These are phyloP conservation scores for Pythium utonaiense DNA, from an alignment of 352 stramenopile genomes.

Conservation along the genomic window DNA sequence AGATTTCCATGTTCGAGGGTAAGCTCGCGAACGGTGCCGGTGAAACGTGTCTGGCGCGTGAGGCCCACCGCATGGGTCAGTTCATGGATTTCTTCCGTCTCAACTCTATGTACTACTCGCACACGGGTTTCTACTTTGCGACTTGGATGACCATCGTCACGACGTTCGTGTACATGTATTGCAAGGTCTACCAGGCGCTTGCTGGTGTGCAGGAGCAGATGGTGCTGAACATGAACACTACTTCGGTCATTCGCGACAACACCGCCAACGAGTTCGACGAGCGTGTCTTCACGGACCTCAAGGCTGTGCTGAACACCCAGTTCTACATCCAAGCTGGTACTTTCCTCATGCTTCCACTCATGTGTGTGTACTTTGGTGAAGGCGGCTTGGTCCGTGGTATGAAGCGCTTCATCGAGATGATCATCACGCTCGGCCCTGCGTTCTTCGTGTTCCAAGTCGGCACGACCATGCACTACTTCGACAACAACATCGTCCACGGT, in stretches of 20 bases:
- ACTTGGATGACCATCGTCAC: conserved; percentile 89
- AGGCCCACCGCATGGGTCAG: conserved; percentile 82
- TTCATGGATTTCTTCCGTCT: conserved; percentile 86
- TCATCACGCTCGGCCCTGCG: conserved; percentile 62
- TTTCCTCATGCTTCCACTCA: conserved; percentile 75
- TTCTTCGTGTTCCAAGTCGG: conserved; percentile 84
- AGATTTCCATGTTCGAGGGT: conserved; percentile 87
- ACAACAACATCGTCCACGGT: conserved; percentile 78
- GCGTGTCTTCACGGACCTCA: conserved; percentile 55
- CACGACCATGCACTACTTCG: conserved; percentile 85
- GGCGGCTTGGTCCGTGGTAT: conserved; percentile 65
- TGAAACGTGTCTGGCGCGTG: conserved; percentile 71
- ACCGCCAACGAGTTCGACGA: conserved; percentile 47
- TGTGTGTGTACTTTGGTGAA: conserved; percentile 80
- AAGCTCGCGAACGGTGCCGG: conserved; percentile 82
- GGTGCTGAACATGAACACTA: conserved; percentile 73
- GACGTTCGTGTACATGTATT: conserved; percentile 86
- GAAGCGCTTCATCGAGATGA: conserved; percentile 74
- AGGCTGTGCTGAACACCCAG: conserved; percentile 78
- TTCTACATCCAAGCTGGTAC: conserved; percentile 82
- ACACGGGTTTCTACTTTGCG: conserved; percentile 84
- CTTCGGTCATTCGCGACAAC: conserved; percentile 66
- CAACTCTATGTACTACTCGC: conserved; percentile 87
- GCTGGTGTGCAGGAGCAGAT: conserved; percentile 67
- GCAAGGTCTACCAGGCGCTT: conserved; percentile 77